Conservation (phyloP, 345 rosid species). For the Euclidium syriacum region DNA sequence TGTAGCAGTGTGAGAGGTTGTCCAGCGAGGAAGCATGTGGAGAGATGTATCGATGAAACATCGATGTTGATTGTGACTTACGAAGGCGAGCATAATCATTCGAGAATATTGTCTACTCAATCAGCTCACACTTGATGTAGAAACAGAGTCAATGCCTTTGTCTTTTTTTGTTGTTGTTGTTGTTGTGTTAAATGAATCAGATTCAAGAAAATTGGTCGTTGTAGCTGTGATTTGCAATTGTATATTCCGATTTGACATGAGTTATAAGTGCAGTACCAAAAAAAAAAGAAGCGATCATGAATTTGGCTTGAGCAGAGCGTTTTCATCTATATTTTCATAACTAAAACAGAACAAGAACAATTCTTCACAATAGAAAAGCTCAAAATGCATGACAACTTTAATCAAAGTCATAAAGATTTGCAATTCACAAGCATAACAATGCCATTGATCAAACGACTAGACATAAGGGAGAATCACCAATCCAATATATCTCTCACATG, state of each 20-base stretch:
- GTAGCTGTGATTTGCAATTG: slow-evolving; percentile 23
- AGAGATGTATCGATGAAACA: slow-evolving; percentile 70
- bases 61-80: slow-evolving; percentile 75
- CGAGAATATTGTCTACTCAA: slow-evolving; percentile 46
- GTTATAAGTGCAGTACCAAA: not conserved
- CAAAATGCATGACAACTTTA: no score
- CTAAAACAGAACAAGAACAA: no score
- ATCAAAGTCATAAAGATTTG: no score
- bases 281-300: not conserved
- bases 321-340: no score
- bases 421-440: no score
- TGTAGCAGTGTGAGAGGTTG: slow-evolving; percentile 80
- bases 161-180: no score
- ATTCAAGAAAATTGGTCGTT: slow-evolving; percentile 3
- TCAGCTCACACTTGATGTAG: slow-evolving; percentile 53
- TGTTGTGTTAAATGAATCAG: no score
- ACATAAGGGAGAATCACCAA: no score
- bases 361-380: no score
- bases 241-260: slow-evolving; percentile 22
- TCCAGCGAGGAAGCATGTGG: slow-evolving; percentile 87
- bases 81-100: slow-evolving; percentile 77
- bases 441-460: no score
- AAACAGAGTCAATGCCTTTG: not conserved
- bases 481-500: no score
- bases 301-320: not conserved